These are phyloP conservation scores for Xerocomellus intermedius DNA, from an alignment of 768 basidiomycete species.

Conservation along the genomic window DNA sequence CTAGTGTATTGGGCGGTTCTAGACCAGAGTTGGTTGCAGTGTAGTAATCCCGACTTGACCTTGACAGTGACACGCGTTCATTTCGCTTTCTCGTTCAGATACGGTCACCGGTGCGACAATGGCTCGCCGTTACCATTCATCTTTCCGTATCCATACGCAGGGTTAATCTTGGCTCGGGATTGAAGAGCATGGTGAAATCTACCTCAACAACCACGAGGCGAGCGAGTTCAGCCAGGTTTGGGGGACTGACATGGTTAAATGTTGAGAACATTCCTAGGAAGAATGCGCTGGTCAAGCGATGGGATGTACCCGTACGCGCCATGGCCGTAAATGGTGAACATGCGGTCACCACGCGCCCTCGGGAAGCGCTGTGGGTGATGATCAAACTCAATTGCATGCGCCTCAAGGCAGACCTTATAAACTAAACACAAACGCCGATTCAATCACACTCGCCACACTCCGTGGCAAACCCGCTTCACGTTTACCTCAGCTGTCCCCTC, in stretches of 20 bases:
- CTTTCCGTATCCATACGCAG: not conserved
- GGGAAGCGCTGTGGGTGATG: conserved; percentile 24
- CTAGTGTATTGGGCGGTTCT: conserved; percentile 5
- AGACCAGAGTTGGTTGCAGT: conserved; percentile 13
- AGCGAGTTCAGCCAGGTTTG: not conserved
- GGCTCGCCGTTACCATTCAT: not conserved
- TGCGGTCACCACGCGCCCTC: conserved; percentile 35
- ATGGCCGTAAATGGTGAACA: conserved; percentile 35
- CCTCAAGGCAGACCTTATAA: conserved; percentile 32
- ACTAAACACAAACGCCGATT: conserved; percentile 25
- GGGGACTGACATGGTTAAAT: conserved; percentile 3
- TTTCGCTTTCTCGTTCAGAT: conserved; percentile 4
- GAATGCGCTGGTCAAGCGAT: conserved; percentile 14
- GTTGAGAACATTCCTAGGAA: not conserved
- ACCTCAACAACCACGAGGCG: not conserved
- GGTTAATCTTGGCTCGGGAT: not conserved
- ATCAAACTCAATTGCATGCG: conserved; percentile 24
- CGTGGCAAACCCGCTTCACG: conserved; percentile 13
- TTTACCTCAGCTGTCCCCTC: conserved; percentile 32
- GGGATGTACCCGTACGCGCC: conserved; percentile 14
- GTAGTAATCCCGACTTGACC: not conserved
- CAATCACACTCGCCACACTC: conserved; percentile 14
- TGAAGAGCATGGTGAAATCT: not conserved
- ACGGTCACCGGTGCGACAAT: not conserved
- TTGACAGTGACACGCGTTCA: conserved; percentile 6